Base-by-base conservation (phyloP, 257 asterid species). In the Scutellaria galericulata region DNA sequence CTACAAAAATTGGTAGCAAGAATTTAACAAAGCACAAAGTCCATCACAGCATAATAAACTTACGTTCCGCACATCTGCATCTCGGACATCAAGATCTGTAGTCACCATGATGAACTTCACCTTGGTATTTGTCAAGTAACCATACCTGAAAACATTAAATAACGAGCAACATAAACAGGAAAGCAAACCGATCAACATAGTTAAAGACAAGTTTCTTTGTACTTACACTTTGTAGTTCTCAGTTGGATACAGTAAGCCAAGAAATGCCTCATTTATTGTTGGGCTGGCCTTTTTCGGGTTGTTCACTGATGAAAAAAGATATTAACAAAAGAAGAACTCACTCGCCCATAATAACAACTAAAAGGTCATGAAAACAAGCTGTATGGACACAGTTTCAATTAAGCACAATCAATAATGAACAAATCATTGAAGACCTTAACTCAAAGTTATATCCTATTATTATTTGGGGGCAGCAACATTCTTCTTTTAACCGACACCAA, bases 151-250 rank as follows among this genome's bases (percentile, higher is more conserved):
- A 56, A 64, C 55, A 62, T 66, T 56, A 40, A 14, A 74, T 7
- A 41, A 63, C 42, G 52, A 80, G 77, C 61, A 50, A 41, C 60
- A 57, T 12, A 56, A 64, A 74, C 31, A 73, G 44, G 51, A 44
- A 71, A 54, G 60, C 11, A 66, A 40, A 58, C 9, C 52, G 7
- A 20, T 31, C 57, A 71, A 57, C 68, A 41, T 14, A n/a, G 48
- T 66, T 54, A 42, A 58, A 46, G 58, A 22, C 24, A 14, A 68
- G 48, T 27, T 14, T 63, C 14, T 45, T 40, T 11, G 57, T 64
- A 65, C 96, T 83, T 80, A 93, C 98, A 90, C 98, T 93, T 93
- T 89, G 85, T 90, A 93, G 78, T 93, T 93, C 75, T 93, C 98
- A 7, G 97, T 89, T 61, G 97, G 98, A 84, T 90, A 93, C 11